Evolutionary conservation across 2,329 filamentous ascomycete species (phyloP).

Genomic region (Tothia fuscella): DNA sequence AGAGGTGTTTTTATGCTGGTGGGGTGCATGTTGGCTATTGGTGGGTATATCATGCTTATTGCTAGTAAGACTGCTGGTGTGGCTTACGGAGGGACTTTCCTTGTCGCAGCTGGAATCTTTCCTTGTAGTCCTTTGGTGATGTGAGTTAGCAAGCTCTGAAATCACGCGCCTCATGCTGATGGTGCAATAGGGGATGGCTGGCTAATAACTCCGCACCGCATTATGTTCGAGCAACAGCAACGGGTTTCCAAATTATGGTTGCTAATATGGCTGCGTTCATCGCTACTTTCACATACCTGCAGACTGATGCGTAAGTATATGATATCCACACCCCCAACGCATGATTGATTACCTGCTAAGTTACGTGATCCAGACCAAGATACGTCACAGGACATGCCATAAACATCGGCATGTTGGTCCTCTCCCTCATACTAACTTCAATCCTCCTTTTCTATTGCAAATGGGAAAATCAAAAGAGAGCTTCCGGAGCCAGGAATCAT

Average conservation of each 20-base stretch:
- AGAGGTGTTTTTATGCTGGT: slow-evolving; percentile 12
- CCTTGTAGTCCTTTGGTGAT: slow-evolving; percentile 3
- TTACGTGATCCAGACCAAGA: slow-evolving; percentile 28
- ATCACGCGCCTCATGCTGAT: too few relatives aligned
- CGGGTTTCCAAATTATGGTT: slow-evolving; percentile 30
- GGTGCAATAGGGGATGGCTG: too few relatives aligned
- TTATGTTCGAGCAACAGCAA: slow-evolving; percentile 31
- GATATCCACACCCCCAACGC: slow-evolving; percentile 17
- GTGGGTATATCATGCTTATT: slow-evolving; percentile 9
- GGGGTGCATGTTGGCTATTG: slow-evolving; percentile 9
- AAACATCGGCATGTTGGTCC: slow-evolving; percentile 27
- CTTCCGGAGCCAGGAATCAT: slow-evolving; percentile 27
- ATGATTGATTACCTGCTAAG: slow-evolving; percentile 39
- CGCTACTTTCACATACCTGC: slow-evolving; percentile 33
- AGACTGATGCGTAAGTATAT: slow-evolving; percentile 28
- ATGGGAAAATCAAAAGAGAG: slow-evolving; percentile 31
- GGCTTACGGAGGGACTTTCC: slow-evolving; percentile 5
- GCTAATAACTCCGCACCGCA: slow-evolving; percentile 33
- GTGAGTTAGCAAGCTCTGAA: too few relatives aligned
- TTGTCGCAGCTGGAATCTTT: slow-evolving; percentile 8
- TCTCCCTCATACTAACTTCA: slow-evolving; percentile 22
- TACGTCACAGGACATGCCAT: slow-evolving; percentile 36
- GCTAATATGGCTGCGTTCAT: slow-evolving; percentile 34
- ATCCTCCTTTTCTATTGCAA: slow-evolving; percentile 27
- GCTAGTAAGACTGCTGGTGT: neutral